Evolutionary conservation across 164 flowering plant species (phyloP).

Genomic region (Piper betle): DNA sequence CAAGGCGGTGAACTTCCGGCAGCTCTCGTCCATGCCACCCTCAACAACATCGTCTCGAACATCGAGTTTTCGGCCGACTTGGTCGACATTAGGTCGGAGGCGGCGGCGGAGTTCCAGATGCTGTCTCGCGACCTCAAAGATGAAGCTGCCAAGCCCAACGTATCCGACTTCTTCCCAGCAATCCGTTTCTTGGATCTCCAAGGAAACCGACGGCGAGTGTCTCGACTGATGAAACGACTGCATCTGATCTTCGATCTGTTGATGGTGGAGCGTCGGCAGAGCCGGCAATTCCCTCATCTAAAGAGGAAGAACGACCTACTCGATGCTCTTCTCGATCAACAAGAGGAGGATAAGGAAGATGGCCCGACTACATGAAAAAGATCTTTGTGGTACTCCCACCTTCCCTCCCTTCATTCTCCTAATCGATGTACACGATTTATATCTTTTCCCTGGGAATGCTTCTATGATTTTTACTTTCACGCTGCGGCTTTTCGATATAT

Average conservation of each 20-base stretch:
- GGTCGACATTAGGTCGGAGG: slow-evolving; percentile 4
- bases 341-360: not conserved
- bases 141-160: slow-evolving; percentile 9
- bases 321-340: not conserved
- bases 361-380: not conserved
- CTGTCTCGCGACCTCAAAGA: slow-evolving; percentile 2
- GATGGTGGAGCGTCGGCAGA: not conserved
- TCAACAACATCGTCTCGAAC: slow-evolving; percentile 14
- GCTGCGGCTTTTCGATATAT: no score
- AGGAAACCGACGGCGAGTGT: not conserved
- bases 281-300: not conserved
- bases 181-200: slow-evolving; percentile 6
- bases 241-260: not conserved
- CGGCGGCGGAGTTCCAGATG: slow-evolving; percentile 11
- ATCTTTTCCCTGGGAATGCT: no score
- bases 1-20: slow-evolving; percentile 9
- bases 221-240: not conserved
- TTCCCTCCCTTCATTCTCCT: no score
- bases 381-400: not conserved
- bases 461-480: no score
- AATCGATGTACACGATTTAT: no score
- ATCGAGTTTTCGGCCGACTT: slow-evolving; percentile 13
- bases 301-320: not conserved
- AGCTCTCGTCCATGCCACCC: slow-evolving; percentile 4
- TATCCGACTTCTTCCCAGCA: no score